Evolutionary conservation across 164 flowering plant species (phyloP).

Genomic region (Chimonanthus praecox): DNA sequence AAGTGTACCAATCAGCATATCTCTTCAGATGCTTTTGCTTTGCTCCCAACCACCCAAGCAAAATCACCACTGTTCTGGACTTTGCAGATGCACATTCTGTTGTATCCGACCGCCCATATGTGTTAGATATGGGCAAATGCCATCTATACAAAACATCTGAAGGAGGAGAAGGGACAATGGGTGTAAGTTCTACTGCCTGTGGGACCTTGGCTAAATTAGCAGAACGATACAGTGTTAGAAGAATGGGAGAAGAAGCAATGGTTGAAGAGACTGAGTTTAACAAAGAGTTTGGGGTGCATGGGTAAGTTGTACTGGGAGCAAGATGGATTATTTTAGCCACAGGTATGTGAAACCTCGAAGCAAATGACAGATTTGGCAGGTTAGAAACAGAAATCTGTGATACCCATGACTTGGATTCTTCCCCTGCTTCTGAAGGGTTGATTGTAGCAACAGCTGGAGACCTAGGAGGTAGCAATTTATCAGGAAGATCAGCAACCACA

Average conservation of each 20-base stretch:
- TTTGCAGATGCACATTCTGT: slow-evolving; percentile 62
- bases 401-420: slow-evolving; percentile 42
- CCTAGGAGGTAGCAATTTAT: slow-evolving; percentile 28
- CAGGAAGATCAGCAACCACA: slow-evolving; percentile 49
- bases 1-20: slow-evolving; percentile 96
- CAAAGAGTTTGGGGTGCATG: slow-evolving; percentile 2
- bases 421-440: slow-evolving; percentile 8
- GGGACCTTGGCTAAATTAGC: slow-evolving; percentile 55
- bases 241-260: slow-evolving; percentile 32
- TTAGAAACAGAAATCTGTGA: slow-evolving; percentile 44
- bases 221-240: slow-evolving; percentile 46
- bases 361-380: slow-evolving; percentile 45
- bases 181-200: slow-evolving; percentile 27
- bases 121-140: slow-evolving; percentile 71
- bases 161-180: slow-evolving; percentile 19
- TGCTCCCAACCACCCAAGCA: slow-evolving; percentile 98
- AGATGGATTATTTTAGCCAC: slow-evolving; percentile 36
- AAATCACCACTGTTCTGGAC: slow-evolving; percentile 77
- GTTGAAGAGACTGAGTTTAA: slow-evolving; percentile 15
- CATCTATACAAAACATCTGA: slow-evolving; percentile 75
- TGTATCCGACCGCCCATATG: slow-evolving; percentile 30
- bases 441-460: slow-evolving; percentile 23
- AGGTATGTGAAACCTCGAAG: slow-evolving; percentile 41
- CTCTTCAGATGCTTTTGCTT: slow-evolving; percentile 87
- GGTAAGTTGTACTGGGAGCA: slow-evolving; percentile 18